phyloP scores from a whole-genome alignment of 805 yeast genomes.

The Maudiozyma bulderi region DNA sequence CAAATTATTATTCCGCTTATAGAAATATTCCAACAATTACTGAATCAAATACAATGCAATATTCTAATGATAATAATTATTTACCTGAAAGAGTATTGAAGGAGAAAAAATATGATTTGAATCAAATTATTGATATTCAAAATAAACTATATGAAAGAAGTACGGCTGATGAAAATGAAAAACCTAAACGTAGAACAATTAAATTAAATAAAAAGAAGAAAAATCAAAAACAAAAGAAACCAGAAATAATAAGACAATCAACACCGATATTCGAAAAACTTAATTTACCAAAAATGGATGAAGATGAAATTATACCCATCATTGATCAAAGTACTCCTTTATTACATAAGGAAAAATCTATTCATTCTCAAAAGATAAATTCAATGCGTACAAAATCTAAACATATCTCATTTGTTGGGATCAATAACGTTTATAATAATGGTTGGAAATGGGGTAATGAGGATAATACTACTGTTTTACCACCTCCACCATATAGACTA shows the following conservation, averaged over 20 bases:
- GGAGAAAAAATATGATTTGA: constrained; percentile 16
- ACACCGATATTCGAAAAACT: constrained; percentile 1
- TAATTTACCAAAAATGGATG: not conserved
- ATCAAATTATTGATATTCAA: constrained; percentile 26
- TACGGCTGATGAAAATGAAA: constrained; percentile 16
- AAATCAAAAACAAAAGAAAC: not conserved
- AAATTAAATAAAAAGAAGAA: constrained; percentile 8
- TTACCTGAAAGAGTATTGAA: constrained; percentile 20
- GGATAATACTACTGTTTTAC: constrained; percentile 8
- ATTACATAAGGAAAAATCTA: too few species aligned
- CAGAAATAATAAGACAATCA: not conserved
- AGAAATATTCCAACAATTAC: not conserved
- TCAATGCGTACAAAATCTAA: constrained; percentile 1
- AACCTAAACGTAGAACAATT: constrained; percentile 26
- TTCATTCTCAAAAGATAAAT: not conserved
- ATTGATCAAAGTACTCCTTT: not conserved
- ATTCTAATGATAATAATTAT: constrained; percentile 10
- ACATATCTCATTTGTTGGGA: constrained; percentile 3
- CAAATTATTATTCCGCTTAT: constrained; percentile 14
- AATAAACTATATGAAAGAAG: constrained; percentile 25
- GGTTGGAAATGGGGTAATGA: constrained; percentile 22
- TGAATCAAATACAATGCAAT: not conserved
- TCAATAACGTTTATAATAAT: constrained; percentile 3
- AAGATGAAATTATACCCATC: not conserved
- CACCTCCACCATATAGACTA: constrained; percentile 22